phyloP scores from a whole-genome alignment of 176 grass and related monocot genomes.

The Olyra latifolia region DNA sequence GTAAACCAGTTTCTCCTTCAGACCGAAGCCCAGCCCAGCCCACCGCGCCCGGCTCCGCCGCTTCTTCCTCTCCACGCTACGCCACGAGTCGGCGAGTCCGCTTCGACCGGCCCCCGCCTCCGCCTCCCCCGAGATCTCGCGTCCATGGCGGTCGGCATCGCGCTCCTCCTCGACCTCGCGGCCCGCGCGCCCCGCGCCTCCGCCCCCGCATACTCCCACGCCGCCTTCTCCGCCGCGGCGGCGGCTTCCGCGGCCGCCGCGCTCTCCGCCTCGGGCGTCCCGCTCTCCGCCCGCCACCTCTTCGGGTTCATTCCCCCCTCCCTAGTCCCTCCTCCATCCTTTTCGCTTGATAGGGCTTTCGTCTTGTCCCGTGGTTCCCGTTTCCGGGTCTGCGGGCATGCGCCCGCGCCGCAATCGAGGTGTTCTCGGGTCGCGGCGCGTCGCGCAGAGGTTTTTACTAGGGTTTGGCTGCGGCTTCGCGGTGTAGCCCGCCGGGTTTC shows the following conservation, averaged over 20 bases:
- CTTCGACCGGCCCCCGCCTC: constrained; percentile 9
- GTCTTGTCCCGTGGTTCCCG: background rate
- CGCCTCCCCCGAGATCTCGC: constrained; percentile 34
- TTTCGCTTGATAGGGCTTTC: background rate
- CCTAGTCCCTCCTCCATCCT: background rate
- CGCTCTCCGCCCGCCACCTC: constrained; percentile 51
- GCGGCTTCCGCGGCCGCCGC: constrained; percentile 34
- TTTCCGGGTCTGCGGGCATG: background rate
- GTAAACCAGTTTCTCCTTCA: too few relatives aligned
- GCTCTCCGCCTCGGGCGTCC: constrained; percentile 31
- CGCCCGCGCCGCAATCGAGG: background rate
- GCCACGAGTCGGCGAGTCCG: background rate
- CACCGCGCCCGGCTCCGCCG: background rate
- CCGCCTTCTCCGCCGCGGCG: constrained; percentile 38
- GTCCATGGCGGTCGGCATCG: constrained; percentile 56
- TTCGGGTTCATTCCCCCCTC: constrained; percentile 42
- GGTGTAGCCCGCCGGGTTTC: background rate
- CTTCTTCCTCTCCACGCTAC: background rate
- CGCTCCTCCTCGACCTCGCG: constrained; percentile 59
- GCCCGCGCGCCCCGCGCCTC: constrained; percentile 29
- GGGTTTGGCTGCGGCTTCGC: background rate
- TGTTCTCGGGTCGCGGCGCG: constrained; percentile 16
- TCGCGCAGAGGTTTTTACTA: background rate
- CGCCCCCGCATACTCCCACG: constrained; percentile 40
- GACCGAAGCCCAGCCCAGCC: background rate